phyloP scores from a whole-genome alignment of 2,329 filamentous ascomycete species.

The Colletotrichum chlorophyti region DNA sequence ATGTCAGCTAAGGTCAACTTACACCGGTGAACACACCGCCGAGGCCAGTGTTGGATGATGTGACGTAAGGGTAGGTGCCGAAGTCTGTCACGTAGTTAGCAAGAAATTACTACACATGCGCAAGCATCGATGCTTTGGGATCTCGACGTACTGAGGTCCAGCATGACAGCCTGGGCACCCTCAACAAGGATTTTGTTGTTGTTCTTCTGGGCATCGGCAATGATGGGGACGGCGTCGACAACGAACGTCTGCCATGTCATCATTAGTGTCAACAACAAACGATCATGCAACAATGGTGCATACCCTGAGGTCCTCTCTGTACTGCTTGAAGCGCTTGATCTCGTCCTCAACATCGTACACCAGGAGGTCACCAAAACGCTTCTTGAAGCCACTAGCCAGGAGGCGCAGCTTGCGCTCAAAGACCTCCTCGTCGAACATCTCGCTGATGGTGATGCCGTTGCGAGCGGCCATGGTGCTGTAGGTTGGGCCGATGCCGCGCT shows the following conservation, averaged over 20 bases:
- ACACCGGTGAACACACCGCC: constrained; percentile 28
- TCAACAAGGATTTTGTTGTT: constrained; percentile 71
- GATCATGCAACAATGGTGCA: neutral
- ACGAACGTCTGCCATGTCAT: constrained; percentile 48
- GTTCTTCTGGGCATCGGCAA: constrained; percentile 64
- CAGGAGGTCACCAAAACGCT: constrained; percentile 72
- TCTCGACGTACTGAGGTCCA: constrained; percentile 52
- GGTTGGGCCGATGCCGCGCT: constrained; percentile 46
- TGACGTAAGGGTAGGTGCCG: constrained; percentile 58
- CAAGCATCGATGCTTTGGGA: no score
- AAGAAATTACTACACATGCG: no score
- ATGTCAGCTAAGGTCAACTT: neutral
- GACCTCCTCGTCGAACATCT: constrained; percentile 70
- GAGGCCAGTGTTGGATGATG: constrained; percentile 29
- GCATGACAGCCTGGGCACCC: constrained; percentile 67
- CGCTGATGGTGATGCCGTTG: constrained; percentile 69
- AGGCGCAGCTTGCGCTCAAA: constrained; percentile 72
- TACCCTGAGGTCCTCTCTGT: constrained; percentile 26
- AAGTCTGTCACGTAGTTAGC: constrained; percentile 42
- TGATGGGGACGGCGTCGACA: constrained; percentile 71
- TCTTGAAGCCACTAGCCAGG: constrained; percentile 68
- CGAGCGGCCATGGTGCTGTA: constrained; percentile 62
- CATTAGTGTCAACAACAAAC: neutral
- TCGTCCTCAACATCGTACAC: constrained; percentile 74
- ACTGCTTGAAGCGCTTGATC: constrained; percentile 45